A percentile compares a stretch with the other conserved stretches of the same genome.
Conservation (phyloP, 345 rosid genomes). For the Microthlaspi erraticum region DNA sequence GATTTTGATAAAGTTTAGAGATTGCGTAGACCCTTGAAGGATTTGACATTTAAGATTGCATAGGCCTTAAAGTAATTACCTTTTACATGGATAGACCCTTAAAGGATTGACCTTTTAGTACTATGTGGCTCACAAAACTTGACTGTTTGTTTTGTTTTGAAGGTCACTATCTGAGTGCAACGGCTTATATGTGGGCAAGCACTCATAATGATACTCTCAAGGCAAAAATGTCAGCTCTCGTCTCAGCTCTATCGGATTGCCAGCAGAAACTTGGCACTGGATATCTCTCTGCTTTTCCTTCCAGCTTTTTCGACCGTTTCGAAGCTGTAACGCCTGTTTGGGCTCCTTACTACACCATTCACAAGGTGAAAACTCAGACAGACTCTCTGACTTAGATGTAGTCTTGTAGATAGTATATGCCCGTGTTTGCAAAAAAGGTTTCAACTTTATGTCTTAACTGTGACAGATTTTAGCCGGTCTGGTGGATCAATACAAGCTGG, state of each 20-base stretch:
- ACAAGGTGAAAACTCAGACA: slow-evolving; percentile 60
- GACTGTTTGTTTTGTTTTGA: slow-evolving; percentile 44
- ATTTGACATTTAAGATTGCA: not conserved
- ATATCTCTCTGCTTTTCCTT: slow-evolving; percentile 94
- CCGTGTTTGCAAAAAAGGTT: slow-evolving; percentile 8
- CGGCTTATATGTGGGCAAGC: slow-evolving; percentile 96
- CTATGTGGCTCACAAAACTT: not conserved
- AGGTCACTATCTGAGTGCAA: slow-evolving; percentile 97
- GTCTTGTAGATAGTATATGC: not conserved
- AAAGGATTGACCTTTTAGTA: slow-evolving; percentile 12
- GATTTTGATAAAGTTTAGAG: slow-evolving; percentile 7
- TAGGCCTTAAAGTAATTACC: slow-evolving; percentile 2
- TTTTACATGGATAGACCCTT: not conserved
- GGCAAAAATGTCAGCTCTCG: slow-evolving; percentile 71
- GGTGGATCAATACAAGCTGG: slow-evolving; percentile 77
- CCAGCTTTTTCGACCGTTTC: slow-evolving; percentile 77
- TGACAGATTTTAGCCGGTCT: slow-evolving; percentile 87
- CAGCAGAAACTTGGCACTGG: slow-evolving; percentile 78
- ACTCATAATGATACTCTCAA: slow-evolving; percentile 70
- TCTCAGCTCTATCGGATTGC: slow-evolving; percentile 71
- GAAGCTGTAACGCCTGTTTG: slow-evolving; percentile 84
- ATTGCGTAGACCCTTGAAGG: not conserved
- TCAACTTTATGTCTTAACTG: slow-evolving; percentile 27
- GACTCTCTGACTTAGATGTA: not conserved
- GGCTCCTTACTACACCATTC: slow-evolving; percentile 98